phyloP scores from a whole-genome alignment of 1,139 yeast species.

The Dujonia santamariae region DNA sequence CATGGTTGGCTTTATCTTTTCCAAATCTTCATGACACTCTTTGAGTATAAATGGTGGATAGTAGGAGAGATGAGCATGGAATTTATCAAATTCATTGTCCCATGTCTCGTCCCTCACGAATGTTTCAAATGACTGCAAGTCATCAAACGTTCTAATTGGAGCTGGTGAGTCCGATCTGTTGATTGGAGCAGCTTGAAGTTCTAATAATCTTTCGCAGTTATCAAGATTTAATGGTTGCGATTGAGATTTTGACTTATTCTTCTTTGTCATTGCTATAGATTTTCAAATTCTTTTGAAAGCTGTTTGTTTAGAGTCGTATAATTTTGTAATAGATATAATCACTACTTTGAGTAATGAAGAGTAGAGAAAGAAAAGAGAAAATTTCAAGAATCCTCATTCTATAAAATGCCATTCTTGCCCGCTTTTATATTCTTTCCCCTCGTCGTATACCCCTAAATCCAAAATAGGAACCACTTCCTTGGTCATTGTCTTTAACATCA shows the following conservation, averaged over 20 bases:
- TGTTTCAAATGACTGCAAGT: conserved; percentile 58
- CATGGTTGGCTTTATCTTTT: conserved; percentile 69
- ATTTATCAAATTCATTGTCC: conserved; percentile 69
- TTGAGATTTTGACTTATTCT: conserved; percentile 27
- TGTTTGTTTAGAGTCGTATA: conserved; percentile 1
- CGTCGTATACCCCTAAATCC: too few species aligned
- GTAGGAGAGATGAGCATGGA: conserved; percentile 64
- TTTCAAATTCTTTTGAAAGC: background rate
- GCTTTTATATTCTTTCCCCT: conserved; percentile 2
- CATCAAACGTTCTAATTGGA: conserved; percentile 55
- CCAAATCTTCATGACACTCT: conserved; percentile 67
- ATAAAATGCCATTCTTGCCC: too few species aligned
- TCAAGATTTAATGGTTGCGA: conserved; percentile 35
- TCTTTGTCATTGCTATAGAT: conserved; percentile 13
- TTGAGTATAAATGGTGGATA: conserved; percentile 71
- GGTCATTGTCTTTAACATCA: background rate
- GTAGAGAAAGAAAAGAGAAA: background rate
- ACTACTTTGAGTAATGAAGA: background rate
- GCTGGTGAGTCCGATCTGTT: conserved; percentile 33
- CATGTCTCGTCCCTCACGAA: conserved; percentile 70
- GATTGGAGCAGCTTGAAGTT: conserved; percentile 36
- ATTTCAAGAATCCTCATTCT: too few species aligned
- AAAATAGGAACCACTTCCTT: too few species aligned
- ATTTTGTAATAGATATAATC: background rate
- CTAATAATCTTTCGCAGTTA: conserved; percentile 37